phyloP scores from a whole-genome alignment of 495 filamentous ascomycete genomes.

The Glonium stellatum region DNA sequence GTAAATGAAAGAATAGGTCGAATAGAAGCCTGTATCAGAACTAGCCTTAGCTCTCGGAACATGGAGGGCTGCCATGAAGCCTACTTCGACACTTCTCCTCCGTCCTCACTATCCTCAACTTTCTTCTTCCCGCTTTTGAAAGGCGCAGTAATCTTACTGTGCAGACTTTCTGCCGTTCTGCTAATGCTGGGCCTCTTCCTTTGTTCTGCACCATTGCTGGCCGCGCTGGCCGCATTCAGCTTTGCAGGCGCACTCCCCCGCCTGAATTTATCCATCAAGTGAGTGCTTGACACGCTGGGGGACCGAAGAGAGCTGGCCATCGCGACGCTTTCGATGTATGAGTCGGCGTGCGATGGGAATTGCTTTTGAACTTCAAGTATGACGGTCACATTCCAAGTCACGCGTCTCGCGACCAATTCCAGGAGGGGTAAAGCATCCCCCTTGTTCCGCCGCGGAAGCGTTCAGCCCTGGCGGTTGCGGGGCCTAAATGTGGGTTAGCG shows the following conservation, averaged over 20 bases:
- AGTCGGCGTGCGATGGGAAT: too few relatives aligned
- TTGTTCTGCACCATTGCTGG: not conserved
- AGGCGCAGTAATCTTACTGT: slow-evolving; percentile 18
- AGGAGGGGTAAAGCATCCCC: not conserved
- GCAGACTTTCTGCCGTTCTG: slow-evolving; percentile 19
- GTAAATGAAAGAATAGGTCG: slow-evolving; percentile 19
- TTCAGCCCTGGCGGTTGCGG: not conserved
- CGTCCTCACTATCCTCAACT: not conserved
- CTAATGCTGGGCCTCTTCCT: slow-evolving; percentile 4
- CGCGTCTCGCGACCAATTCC: not conserved
- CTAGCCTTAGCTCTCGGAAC: not conserved
- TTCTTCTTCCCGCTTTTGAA: slow-evolving; percentile 15
- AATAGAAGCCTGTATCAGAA: slow-evolving; percentile 10
- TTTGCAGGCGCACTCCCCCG: not conserved
- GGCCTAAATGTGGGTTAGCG: not conserved
- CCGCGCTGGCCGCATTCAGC: not conserved
- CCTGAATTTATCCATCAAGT: not conserved
- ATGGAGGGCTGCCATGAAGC: not conserved
- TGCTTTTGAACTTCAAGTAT: too few relatives aligned
- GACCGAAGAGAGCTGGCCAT: not conserved
- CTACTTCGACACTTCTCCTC: not conserved
- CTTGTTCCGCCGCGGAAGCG: not conserved
- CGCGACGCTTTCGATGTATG: not conserved
- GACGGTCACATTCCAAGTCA: not conserved
- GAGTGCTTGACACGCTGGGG: not conserved